Conservation (phyloP, 345 rosid species). For the Arabidopsis suecica region DNA sequence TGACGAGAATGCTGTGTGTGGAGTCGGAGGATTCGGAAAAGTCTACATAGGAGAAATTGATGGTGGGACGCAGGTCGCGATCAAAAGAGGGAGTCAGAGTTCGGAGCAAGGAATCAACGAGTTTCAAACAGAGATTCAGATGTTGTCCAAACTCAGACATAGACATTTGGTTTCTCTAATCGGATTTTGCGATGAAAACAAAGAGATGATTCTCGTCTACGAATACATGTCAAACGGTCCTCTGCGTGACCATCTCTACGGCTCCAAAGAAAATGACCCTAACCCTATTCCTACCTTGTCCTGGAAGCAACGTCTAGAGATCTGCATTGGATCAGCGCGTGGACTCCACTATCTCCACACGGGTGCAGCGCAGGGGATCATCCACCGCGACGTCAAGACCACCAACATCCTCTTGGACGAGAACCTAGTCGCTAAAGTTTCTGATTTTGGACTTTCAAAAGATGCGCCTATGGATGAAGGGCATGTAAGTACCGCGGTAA, state of each 20-base stretch:
- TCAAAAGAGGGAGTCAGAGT: slow-evolving; percentile 71
- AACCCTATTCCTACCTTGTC: slow-evolving; percentile 56
- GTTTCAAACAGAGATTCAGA: slow-evolving; percentile 86
- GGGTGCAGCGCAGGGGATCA: slow-evolving; percentile 75
- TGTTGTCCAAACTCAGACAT: slow-evolving; percentile 84
- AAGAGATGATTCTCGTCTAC: slow-evolving; percentile 91
- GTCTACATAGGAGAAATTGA: slow-evolving; percentile 66
- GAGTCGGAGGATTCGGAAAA: slow-evolving; percentile 91
- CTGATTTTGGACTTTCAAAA: slow-evolving; percentile 84
- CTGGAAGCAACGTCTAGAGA: slow-evolving; percentile 84
- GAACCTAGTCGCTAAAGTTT: slow-evolving; percentile 73
- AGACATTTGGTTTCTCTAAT: slow-evolving; percentile 82
- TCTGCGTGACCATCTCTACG: slow-evolving; percentile 78
- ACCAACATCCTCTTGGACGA: slow-evolving; percentile 88
- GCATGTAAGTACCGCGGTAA: slow-evolving; percentile 85
- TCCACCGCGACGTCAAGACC: slow-evolving; percentile 88
- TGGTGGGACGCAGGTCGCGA: slow-evolving; percentile 71
- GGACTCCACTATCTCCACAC: slow-evolving; percentile 89
- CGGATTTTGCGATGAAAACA: slow-evolving; percentile 75
- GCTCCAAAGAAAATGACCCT: slow-evolving; percentile 49
- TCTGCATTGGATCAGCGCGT: slow-evolving; percentile 83
- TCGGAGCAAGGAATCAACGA: slow-evolving; percentile 85
- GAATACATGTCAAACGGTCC: slow-evolving; percentile 91
- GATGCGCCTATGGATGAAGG: slow-evolving; percentile 73
- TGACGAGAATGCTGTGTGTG: slow-evolving; percentile 70